phyloP scores from a whole-genome alignment of 1,284 basidiomycete genomes.

The Moniliophthora roreri region DNA sequence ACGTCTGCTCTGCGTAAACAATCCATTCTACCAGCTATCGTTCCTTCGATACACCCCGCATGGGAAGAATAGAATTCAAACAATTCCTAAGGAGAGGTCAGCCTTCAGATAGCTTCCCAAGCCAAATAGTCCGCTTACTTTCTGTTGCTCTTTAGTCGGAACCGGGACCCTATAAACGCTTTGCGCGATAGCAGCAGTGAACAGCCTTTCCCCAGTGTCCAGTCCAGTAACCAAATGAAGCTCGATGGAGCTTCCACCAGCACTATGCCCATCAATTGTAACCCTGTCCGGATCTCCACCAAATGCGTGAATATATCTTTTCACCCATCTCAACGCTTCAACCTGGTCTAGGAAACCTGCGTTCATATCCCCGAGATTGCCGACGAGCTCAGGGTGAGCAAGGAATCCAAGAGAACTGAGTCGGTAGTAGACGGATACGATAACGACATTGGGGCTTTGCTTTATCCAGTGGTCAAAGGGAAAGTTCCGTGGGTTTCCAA shows the following conservation, averaged over 20 bases:
- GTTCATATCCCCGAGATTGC: slow-evolving; percentile 51
- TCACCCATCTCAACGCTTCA: slow-evolving; percentile 55
- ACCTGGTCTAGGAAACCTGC: slow-evolving; percentile 63
- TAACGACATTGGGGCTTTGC: slow-evolving; percentile 47
- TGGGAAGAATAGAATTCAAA: slow-evolving; percentile 48
- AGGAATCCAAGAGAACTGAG: slow-evolving; percentile 55
- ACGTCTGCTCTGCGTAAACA: slow-evolving; percentile 49
- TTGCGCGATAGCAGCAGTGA: slow-evolving; percentile 55
- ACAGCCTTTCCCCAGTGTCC: slow-evolving; percentile 27
- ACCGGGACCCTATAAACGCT: slow-evolving; percentile 53
- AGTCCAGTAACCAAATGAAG: slow-evolving; percentile 44
- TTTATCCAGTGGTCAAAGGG: slow-evolving; percentile 55
- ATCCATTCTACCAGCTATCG: slow-evolving; percentile 33
- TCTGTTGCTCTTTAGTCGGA: slow-evolving; percentile 46
- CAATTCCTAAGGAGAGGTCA: slow-evolving; percentile 34
- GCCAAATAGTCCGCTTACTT: slow-evolving; percentile 29
- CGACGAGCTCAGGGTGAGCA: slow-evolving; percentile 40
- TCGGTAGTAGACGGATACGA: slow-evolving; percentile 54
- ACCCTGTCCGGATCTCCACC: not conserved
- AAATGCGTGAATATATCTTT: not conserved
- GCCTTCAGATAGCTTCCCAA: not conserved
- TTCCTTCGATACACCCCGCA: slow-evolving; percentile 45
- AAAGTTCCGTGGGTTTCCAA: slow-evolving; percentile 54
- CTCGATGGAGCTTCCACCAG: slow-evolving; percentile 54
- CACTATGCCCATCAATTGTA: slow-evolving; percentile 56